Base-by-base conservation (phyloP, 2,329 filamentous ascomycete species). In the Cladophialophora chaetospira region DNA sequence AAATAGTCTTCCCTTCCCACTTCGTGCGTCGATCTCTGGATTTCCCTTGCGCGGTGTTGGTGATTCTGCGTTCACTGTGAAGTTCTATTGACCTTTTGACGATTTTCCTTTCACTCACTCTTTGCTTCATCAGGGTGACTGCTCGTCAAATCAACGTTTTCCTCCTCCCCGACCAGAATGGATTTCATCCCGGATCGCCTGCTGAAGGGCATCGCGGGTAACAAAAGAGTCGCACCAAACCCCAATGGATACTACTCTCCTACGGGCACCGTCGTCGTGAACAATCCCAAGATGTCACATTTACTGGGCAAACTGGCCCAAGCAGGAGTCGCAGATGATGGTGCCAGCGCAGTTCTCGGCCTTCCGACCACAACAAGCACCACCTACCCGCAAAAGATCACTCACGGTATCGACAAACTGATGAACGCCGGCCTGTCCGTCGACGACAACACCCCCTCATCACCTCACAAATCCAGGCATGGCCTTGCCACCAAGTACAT, bases 401-500 rank as follows among this genome's bases (percentile, higher is more conserved):
- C 58, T 1, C 58, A 60, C 28, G 35, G 38, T 13, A 47, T 53
- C 26, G 44, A 53, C 11, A 57, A 60, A 44, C 23, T 60, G 38
- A 47, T 38, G 13, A 46, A 55, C 26, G 58, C 58, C n/a, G 58
- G 58, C 10, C 45, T 60, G 31, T 25, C 28, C 23, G 53, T 54
- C 33, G 49, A 50, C 45, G 46, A 19, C 40, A 33, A n/a, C n/a
- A n/a, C n/a, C n/a, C n/a, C 36, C 15, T 10, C 48, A 11, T 21
- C 47, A 11, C 19, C 28, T 4, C 26, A 50, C 2, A 10, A 49
- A 43, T 45, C 42, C 31, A 57, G 53, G 26, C 35, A 50, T 19
- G 38, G 46, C 17, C 53, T 60, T 29, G 58, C 53, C 42, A 57
- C 48, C 9, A 57, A 60, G 25, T 60, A 57, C 33, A 60, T 60